phyloP scores from a whole-genome alignment of 2,329 filamentous ascomycete genomes.

The Epichloe uncinata region DNA sequence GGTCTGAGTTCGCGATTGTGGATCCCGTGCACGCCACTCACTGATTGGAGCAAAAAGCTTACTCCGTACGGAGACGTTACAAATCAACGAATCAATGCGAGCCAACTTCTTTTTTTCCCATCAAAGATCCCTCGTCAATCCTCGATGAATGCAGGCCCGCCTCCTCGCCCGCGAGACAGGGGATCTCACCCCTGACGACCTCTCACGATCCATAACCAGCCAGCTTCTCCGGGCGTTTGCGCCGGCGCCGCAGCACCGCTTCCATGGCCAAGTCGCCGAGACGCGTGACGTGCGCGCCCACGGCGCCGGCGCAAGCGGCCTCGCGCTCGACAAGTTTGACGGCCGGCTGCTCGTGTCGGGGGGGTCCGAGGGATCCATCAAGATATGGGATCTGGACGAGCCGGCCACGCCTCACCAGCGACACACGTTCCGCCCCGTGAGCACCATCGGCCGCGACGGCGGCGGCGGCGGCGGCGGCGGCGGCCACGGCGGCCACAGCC shows the following conservation, averaged over 20 bases:
- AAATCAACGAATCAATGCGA: too few species aligned
- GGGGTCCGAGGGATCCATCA: conserved; percentile 77
- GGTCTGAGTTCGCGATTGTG: background rate
- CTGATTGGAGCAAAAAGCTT: too few species aligned
- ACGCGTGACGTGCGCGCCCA: conserved; percentile 48
- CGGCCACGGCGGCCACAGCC: conserved; percentile 44
- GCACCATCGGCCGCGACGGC: conserved; percentile 31
- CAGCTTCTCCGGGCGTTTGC: conserved; percentile 57
- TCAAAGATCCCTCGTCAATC: background rate
- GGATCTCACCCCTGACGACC: conserved; percentile 45
- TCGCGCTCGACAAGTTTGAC: conserved; percentile 73
- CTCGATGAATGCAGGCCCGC: conserved; percentile 54
- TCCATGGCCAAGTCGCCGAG: conserved; percentile 39
- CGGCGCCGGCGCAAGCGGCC: conserved; percentile 61
- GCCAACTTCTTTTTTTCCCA: background rate
- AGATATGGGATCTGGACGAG: conserved; percentile 74
- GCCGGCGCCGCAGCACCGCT: conserved; percentile 52
- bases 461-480: conserved; percentile 11
- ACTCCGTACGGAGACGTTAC: too few species aligned
- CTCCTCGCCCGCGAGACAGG: conserved; percentile 66
- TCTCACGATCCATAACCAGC: conserved; percentile 52
- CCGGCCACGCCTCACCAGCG: conserved; percentile 29
- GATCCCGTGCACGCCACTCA: background rate
- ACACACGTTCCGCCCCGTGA: conserved; percentile 41
- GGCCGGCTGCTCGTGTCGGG: conserved; percentile 68